Evolutionary conservation across 73 alveolate genomes (phyloP).

Genomic region (Paramecium octaurelia): DNA sequence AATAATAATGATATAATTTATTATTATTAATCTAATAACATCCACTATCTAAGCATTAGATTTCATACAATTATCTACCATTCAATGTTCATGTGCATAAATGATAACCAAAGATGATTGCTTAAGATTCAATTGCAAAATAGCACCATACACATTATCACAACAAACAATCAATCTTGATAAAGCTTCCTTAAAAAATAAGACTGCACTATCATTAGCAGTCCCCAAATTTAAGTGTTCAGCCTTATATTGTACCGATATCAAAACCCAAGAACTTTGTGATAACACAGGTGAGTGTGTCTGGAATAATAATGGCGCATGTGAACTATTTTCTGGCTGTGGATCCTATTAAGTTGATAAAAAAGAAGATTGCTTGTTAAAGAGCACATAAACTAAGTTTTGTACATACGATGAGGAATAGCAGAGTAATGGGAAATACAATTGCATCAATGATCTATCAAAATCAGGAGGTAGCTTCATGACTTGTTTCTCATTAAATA

Average conservation of each 20-base stretch:
- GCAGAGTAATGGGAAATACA: not conserved
- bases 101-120: slow-evolving; percentile 32
- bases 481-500: not conserved
- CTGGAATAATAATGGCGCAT: not conserved
- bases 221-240: not conserved
- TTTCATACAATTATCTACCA: not conserved
- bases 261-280: not conserved
- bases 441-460: slow-evolving; percentile 4
- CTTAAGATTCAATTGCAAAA: not conserved
- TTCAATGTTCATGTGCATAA: not conserved
- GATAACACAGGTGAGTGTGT: slow-evolving; percentile 14
- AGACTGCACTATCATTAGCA: not conserved
- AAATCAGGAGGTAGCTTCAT: slow-evolving; percentile 11
- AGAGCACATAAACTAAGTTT: not conserved
- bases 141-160: not conserved
- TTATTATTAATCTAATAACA: not conserved
- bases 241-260: not conserved
- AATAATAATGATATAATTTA: not conserved
- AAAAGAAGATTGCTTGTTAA: not conserved
- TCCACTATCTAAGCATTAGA: not conserved
- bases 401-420: not conserved
- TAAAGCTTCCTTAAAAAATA: not conserved
- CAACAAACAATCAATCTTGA: not conserved
- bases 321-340: not conserved
- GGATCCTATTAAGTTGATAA: not conserved